Evolutionary conservation across 805 yeast genomes (phyloP).

Genomic region (Kuraishia floccosa): DNA sequence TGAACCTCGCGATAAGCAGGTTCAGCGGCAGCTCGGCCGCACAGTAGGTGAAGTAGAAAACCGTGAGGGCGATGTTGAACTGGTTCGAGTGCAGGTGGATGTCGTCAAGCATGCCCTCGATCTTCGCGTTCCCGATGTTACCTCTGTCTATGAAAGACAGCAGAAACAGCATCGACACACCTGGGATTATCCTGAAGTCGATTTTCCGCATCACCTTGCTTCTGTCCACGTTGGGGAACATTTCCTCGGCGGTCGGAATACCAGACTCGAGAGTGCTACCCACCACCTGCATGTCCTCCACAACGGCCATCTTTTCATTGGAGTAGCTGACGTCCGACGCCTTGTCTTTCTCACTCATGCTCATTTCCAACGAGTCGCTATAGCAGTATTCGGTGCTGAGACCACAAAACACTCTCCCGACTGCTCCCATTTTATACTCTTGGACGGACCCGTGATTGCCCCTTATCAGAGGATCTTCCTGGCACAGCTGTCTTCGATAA

Average conservation of each 20-base stretch:
- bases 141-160: slow-evolving; percentile 31
- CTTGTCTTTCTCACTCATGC: no score
- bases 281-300: no score
- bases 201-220: not conserved
- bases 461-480: no score
- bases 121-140: slow-evolving; percentile 37
- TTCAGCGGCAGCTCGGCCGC: slow-evolving; percentile 28
- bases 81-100: slow-evolving; percentile 27
- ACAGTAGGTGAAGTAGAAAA: slow-evolving; percentile 27
- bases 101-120: slow-evolving; percentile 38
- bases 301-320: no score
- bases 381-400: no score
- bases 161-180: slow-evolving; percentile 1
- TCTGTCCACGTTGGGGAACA: not conserved
- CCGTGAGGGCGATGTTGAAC: slow-evolving; percentile 27
- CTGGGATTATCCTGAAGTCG: slow-evolving; percentile 1
- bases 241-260: slow-evolving; percentile 1
- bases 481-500: no score
- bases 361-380: no score
- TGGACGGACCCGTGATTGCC: no score
- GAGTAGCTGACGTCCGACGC: no score
- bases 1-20: slow-evolving; percentile 18
- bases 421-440: no score
- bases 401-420: no score
- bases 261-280: no score